Percentiles rank a stretch among this genome's conserved stretches.
phyloP scores from a whole-genome alignment of 176 grass and related monocot genomes.

The Rhipidocladum racemiflorum region DNA sequence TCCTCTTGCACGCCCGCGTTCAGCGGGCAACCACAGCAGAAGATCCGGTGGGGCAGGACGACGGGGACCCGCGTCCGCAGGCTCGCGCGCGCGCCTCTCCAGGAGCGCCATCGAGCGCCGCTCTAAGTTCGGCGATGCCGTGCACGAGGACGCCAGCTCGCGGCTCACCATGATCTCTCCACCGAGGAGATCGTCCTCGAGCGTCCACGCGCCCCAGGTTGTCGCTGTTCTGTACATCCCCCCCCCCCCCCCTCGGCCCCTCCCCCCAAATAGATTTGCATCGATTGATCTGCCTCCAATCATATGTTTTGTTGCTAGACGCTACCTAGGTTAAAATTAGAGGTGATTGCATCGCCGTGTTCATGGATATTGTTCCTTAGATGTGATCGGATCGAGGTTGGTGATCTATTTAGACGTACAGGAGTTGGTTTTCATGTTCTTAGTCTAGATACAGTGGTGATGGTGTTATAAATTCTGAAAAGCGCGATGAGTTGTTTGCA shows the following conservation, averaged over 20 bases:
- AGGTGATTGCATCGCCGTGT: not conserved
- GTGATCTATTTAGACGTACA: not conserved
- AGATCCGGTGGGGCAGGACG: too few relatives aligned
- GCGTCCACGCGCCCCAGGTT: slow-evolving; percentile 75
- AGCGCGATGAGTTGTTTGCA: too few relatives aligned
- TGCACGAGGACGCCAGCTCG: slow-evolving; percentile 57
- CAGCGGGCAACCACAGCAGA: too few relatives aligned
- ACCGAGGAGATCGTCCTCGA: slow-evolving; percentile 91
- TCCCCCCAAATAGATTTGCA: slow-evolving; percentile 24
- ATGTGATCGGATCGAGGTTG: not conserved
- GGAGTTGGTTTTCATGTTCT: too few relatives aligned
- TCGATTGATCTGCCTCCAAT: too few relatives aligned
- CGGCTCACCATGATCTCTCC: slow-evolving; percentile 73
- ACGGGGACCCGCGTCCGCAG: slow-evolving; percentile 57
- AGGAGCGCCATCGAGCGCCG: slow-evolving; percentile 76
- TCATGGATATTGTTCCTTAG: not conserved
- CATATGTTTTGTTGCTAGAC: too few relatives aligned
- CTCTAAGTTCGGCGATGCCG: slow-evolving; percentile 72
- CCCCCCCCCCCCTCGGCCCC: too few relatives aligned
- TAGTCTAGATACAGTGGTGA: not conserved
- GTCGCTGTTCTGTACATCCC: not conserved
- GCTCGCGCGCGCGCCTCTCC: slow-evolving; percentile 61
- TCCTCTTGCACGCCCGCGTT: too few relatives aligned
- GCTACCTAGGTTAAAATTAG: not conserved
- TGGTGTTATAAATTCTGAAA: too few relatives aligned